These are phyloP conservation scores for Aspergillus proliferans DNA, from an alignment of 2,329 filamentous ascomycete genomes.

Conservation along the genomic window DNA sequence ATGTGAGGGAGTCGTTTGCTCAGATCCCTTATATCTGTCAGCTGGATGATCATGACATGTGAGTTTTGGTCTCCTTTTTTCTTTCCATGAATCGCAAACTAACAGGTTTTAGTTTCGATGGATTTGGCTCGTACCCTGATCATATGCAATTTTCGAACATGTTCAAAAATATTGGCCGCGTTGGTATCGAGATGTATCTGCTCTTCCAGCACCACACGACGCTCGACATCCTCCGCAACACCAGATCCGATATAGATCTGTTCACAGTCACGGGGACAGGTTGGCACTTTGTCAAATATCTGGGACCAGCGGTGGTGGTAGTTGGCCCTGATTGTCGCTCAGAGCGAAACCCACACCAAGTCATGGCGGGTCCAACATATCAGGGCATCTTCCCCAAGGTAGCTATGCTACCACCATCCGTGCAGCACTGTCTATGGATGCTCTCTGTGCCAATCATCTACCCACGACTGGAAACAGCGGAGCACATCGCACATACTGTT, in stretches of 20 bases:
- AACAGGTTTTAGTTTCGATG: conserved; percentile 66
- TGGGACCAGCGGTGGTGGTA: conserved; percentile 84
- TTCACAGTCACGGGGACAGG: conserved; percentile 96
- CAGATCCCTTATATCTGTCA: conserved; percentile 93
- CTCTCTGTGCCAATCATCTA: conserved; percentile 86
- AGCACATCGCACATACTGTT: conserved; percentile 84
- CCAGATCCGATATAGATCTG: conserved; percentile 79
- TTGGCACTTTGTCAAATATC: conserved; percentile 97
- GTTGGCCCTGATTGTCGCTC: conserved; percentile 88
- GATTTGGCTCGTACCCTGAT: conserved; percentile 92
- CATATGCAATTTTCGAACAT: conserved; percentile 98
- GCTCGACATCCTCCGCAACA: conserved; percentile 82
- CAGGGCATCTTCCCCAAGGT: conserved; percentile 96
- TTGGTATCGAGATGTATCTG: conserved; percentile 96
- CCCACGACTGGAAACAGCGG: conserved; percentile 82
- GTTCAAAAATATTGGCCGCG: conserved; percentile 95
- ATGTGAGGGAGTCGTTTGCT: conserved; percentile 88
- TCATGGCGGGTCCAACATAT: conserved; percentile 93
- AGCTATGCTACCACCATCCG: conserved; percentile 78
- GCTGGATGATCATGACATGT: conserved; percentile 97
- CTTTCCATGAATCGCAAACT: conserved; percentile 1
- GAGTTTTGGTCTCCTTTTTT: conserved; percentile 40
- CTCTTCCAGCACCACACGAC: conserved; percentile 98
- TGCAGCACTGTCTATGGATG: conserved; percentile 98
- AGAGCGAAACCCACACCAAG: conserved; percentile 81